A percentile compares a stretch with the other conserved stretches of the same genome.
These are phyloP conservation scores for Erysimum pusillum DNA, from an alignment of 441 rosid genomes.

Conservation along the genomic window DNA sequence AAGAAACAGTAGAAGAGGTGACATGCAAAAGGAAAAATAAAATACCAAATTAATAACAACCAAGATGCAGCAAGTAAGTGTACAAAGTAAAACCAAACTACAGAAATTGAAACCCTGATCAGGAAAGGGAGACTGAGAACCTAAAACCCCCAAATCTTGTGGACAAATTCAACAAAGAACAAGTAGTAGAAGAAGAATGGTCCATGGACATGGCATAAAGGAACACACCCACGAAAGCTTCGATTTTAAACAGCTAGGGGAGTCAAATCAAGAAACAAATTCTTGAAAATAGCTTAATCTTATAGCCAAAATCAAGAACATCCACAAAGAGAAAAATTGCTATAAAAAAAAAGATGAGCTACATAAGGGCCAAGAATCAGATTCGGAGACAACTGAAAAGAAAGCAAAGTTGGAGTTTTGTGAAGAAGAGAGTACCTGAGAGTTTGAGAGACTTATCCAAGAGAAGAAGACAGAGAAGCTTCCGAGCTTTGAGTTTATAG, in stretches of 20 bases:
- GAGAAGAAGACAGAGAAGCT: conserved; percentile 35
- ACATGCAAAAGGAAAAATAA: conserved; percentile 45
- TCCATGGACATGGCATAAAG: not conserved
- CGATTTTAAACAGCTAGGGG: conserved; percentile 6
- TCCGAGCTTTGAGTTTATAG: conserved; percentile 32
- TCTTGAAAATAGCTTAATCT: conserved; percentile 20
- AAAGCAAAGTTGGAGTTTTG: not conserved
- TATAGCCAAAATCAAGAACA: conserved; percentile 21
- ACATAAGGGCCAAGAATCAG: conserved; percentile 34
- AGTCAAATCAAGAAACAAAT: conserved; percentile 22
- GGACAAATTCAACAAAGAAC: conserved; percentile 21
- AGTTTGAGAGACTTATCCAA: conserved; percentile 22
- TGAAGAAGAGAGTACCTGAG: conserved; percentile 30
- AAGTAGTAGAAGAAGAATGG: conserved; percentile 17
- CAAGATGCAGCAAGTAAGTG: conserved; percentile 9
- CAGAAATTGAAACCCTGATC: conserved; percentile 18
- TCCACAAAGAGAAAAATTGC: conserved; percentile 8
- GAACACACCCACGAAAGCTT: conserved; percentile 11
- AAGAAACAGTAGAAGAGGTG: conserved; percentile 31
- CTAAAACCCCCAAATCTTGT: conserved; percentile 31
- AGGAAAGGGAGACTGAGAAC: conserved; percentile 16
- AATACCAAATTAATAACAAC: not conserved
- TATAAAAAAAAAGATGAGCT: not conserved
- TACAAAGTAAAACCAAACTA: conserved; percentile 4
- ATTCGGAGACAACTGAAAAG: conserved; percentile 19